phyloP scores from a whole-genome alignment of 768 basidiomycete genomes.

The Agrocybe pediades region DNA sequence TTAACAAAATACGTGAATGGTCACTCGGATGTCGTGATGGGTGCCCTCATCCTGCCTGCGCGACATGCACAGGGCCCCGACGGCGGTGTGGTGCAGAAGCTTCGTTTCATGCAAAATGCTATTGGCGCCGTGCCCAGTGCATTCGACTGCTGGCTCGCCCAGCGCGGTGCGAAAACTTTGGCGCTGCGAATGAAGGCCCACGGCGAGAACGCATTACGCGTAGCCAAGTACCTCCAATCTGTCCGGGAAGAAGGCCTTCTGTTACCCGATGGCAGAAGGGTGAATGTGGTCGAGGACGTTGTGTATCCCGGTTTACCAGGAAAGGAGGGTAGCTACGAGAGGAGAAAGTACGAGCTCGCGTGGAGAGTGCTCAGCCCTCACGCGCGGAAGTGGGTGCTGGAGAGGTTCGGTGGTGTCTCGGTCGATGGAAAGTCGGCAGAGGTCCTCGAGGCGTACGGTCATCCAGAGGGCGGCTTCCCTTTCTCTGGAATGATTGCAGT shows the following conservation, averaged over 20 bases:
- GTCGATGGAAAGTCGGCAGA: background rate
- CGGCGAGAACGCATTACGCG: slow-evolving; percentile 76
- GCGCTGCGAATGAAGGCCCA: slow-evolving; percentile 87
- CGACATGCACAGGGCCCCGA: slow-evolving; percentile 33
- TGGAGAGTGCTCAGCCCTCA: slow-evolving; percentile 65
- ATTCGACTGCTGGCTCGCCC: slow-evolving; percentile 88
- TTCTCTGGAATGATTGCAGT: slow-evolving; percentile 91
- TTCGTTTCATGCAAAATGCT: slow-evolving; percentile 91
- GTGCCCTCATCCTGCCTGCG: slow-evolving; percentile 71
- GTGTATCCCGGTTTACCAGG: slow-evolving; percentile 82
- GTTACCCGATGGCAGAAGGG: background rate
- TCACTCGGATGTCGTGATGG: slow-evolving; percentile 93
- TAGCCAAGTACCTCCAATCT: slow-evolving; percentile 63
- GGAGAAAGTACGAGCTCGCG: slow-evolving; percentile 58
- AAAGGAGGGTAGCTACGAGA: slow-evolving; percentile 41
- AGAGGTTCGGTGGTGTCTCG: background rate
- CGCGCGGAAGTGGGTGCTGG: slow-evolving; percentile 43
- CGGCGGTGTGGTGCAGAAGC: slow-evolving; percentile 43
- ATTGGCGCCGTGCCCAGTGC: slow-evolving; percentile 83
- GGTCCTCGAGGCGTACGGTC: slow-evolving; percentile 19
- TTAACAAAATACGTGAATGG: slow-evolving; percentile 94
- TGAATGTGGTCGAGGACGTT: slow-evolving; percentile 65
- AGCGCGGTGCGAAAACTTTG: slow-evolving; percentile 90
- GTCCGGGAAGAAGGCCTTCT: slow-evolving; percentile 34
- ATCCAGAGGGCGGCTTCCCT: slow-evolving; percentile 66